Conservation (phyloP, 225 moss, liverwort and hornwort genomes). For the Takakia lepidozioides region DNA sequence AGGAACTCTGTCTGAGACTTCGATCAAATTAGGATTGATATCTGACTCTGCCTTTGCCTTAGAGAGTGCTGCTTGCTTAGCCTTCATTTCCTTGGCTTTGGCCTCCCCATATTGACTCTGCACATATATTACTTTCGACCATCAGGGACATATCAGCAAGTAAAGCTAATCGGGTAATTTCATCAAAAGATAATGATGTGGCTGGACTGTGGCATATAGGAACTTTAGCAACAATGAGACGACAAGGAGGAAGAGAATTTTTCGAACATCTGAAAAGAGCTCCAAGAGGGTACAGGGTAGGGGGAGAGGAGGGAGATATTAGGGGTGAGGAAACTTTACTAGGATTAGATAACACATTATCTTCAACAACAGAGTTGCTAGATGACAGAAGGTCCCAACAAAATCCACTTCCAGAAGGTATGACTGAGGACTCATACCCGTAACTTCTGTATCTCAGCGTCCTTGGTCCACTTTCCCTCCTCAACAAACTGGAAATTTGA, state of each 20-base stretch:
- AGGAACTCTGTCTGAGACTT: conserved; percentile 84
- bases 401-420: no score
- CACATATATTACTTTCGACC: conserved; percentile 8
- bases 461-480: conserved; percentile 98
- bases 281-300: neutral
- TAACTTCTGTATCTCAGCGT: conserved; percentile 89
- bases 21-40: conserved; percentile 95
- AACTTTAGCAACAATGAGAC: no score
- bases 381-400: no score
- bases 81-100: conserved; percentile 96
- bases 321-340: no score
- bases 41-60: conserved; percentile 94
- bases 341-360: no score
- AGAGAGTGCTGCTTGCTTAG: conserved; percentile 80
- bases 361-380: no score
- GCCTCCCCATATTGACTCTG: conserved; percentile 99
- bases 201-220: no score
- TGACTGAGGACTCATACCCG: conserved; percentile 35
- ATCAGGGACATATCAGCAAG: no score
- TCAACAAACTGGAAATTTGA: conserved; percentile 93
- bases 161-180: no score
- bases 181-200: no score
- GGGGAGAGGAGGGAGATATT: neutral
- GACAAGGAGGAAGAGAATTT: no score
- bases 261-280: neutral